These are phyloP conservation scores for Trametes meyenii DNA, from an alignment of 768 basidiomycete genomes.

Conservation along the genomic window DNA sequence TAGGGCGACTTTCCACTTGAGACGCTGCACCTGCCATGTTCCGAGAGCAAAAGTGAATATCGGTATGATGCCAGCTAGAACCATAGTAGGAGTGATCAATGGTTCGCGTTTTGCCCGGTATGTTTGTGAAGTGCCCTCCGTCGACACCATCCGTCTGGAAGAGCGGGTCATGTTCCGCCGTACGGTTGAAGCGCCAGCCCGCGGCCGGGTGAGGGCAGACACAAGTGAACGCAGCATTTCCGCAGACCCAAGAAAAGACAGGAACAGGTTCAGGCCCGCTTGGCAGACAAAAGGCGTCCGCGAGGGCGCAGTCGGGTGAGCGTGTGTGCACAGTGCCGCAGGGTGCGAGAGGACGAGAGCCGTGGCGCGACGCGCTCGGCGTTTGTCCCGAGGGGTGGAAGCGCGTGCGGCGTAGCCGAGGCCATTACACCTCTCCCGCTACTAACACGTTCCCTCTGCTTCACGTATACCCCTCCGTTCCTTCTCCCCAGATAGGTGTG, in stretches of 20 bases:
- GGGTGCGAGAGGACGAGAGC: background rate
- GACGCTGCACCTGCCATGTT: conserved; percentile 89
- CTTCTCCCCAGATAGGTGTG: background rate
- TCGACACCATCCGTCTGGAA: conserved; percentile 11
- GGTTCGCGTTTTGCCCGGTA: conserved; percentile 64
- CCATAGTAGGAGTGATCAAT: conserved; percentile 69
- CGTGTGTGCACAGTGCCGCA: background rate
- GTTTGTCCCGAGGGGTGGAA: background rate
- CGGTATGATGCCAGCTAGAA: conserved; percentile 83
- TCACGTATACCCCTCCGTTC: conserved; percentile 6
- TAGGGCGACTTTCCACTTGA: conserved; percentile 92
- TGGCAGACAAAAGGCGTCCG: background rate
- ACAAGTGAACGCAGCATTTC: conserved; percentile 7
- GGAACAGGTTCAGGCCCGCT: background rate
- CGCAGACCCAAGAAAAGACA: background rate
- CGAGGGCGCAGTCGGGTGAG: too few species aligned
- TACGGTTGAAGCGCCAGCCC: background rate
- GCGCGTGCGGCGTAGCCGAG: conserved; percentile 4
- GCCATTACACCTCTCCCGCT: background rate
- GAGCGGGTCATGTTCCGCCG: background rate
- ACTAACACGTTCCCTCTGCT: background rate
- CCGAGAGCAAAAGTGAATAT: conserved; percentile 90
- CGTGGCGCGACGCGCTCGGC: conserved; percentile 11
- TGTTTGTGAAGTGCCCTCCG: conserved; percentile 11
- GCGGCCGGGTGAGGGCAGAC: background rate